These are phyloP conservation scores for Tolypocladium endophyticum DNA, from an alignment of 2,329 filamentous ascomycete species.

Conservation along the genomic window DNA sequence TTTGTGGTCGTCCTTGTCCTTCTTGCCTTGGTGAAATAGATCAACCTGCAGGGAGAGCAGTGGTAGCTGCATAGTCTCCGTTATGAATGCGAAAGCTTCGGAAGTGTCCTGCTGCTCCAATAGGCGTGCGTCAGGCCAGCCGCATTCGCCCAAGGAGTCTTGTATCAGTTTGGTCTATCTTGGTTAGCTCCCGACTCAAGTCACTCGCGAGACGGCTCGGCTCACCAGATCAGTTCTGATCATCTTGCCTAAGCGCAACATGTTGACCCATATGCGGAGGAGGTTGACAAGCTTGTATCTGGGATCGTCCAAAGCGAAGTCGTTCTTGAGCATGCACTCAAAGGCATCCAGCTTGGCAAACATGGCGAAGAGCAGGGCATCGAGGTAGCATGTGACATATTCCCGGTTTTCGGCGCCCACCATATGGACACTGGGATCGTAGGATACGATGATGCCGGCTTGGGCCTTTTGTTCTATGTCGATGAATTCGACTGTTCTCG, in stretches of 20 bases:
- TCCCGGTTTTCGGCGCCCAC: conserved; percentile 78
- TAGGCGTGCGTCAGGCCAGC: conserved; percentile 71
- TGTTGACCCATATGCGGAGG: conserved; percentile 84
- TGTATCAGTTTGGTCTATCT: conserved; percentile 70
- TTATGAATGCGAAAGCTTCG: conserved; percentile 92
- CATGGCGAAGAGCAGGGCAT: conserved; percentile 89
- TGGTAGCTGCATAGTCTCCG: conserved; percentile 77
- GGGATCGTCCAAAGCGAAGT: conserved; percentile 56
- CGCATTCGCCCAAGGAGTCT: conserved; percentile 70
- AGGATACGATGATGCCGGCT: conserved; percentile 66
- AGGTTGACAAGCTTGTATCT: conserved; percentile 66
- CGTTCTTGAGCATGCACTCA: conserved; percentile 80
- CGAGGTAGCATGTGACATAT: conserved; percentile 88
- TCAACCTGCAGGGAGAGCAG: conserved; percentile 88
- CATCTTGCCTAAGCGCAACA: conserved; percentile 73
- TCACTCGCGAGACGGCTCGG: background rate
- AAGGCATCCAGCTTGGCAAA: conserved; percentile 85
- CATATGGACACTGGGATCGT: conserved; percentile 61
- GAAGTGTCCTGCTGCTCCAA: conserved; percentile 90
- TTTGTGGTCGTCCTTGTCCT: conserved; percentile 82
- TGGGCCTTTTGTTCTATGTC: conserved; percentile 71
- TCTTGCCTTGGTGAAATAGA: conserved; percentile 83
- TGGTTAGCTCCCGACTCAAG: conserved; percentile 6
- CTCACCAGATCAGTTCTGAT: conserved; percentile 76
- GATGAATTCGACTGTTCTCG: conserved; percentile 67